Percentiles rank a stretch among this genome's conserved stretches.
Conservation (phyloP, 2,329 filamentous ascomycete species). For the Dryadomyces quercus-mongolicae region DNA sequence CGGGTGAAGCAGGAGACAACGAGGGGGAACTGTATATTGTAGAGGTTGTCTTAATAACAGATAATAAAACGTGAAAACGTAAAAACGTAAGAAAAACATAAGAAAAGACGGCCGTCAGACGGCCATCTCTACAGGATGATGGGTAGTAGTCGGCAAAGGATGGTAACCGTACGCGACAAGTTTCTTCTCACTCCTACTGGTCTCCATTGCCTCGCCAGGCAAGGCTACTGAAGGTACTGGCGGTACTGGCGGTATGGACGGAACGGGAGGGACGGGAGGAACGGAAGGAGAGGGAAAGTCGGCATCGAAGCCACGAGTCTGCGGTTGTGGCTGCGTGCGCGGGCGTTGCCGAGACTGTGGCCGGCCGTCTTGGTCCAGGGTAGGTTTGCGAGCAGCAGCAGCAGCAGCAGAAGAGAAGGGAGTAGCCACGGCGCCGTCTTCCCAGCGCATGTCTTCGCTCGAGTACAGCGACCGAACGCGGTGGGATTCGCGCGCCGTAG, state of each 20-base stretch:
- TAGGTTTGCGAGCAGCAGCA: background rate
- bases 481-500: constrained; percentile 51
- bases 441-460: constrained; percentile 34
- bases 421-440: constrained; percentile 26
- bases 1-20: background rate
- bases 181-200: background rate
- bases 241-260: too few relatives aligned
- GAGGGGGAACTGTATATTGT: background rate
- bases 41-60: background rate
- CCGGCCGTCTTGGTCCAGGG: too few relatives aligned
- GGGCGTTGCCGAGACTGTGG: background rate
- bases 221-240: background rate
- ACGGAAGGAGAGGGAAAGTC: background rate
- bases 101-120: constrained; percentile 4
- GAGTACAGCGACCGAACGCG: constrained; percentile 57
- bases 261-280: too few relatives aligned
- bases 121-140: constrained; percentile 2
- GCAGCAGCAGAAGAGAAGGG: background rate
- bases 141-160: constrained; percentile 2
- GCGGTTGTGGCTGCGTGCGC: background rate
- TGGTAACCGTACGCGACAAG: constrained; percentile 3
- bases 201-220: background rate
- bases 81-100: background rate
- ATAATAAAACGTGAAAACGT: background rate
- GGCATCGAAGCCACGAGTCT: background rate